Evolutionary conservation across 306 rosid genomes (phyloP), one percentile per base, ranked within the genome.

Genomic region (Vigna trinervia): DNA sequence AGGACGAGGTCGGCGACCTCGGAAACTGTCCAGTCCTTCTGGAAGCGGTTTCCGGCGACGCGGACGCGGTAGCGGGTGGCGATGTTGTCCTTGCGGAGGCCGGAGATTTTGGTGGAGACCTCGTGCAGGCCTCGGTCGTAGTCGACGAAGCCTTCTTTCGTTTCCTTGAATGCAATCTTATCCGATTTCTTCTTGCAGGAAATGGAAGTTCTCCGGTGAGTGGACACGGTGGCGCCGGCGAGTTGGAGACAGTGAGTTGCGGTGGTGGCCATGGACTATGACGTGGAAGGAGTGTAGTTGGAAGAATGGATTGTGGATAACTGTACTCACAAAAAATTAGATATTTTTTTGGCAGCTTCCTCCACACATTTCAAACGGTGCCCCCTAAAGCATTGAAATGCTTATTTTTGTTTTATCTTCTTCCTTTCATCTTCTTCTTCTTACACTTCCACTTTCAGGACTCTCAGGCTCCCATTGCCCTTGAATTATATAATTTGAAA

Each of bases 1-100:
- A 87, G 85, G 59, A 94, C 82, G 52, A 57, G 73, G 48, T 83
- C 78, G 15, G 79, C 96, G 10, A 92, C 91, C 90, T 90, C 96
- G 20, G 96, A 86, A 32, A 94, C 85, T 28, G 96, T 70, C 98
- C 96, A 90, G 67, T 92, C 97, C 86, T 59, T 91, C 88, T 94
- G 96, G 73, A 90, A 94, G 2, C 90, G 91, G 54, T 92, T 90
- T 3, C 86, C 85, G 74, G 87, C 69, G 43, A 94, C 93, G 5
- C 92, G 88, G 77, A 90, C 38, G 32, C 87, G 93, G 75, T 90
- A 86, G 19, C 72, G 90, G 36, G 75, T 73, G 5, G 96, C 91
- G 73, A 92, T 89, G 68, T 90, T 87, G 4, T 80, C 80, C 69
- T 86, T 89, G 46, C 92, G 82, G 85, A 94, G 81, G 47, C 98